A percentile compares a stretch with the other conserved stretches of the same genome.
Evolutionary conservation across 441 rosid species (phyloP).

Genomic region (Pelargonium myrrhifolium): DNA sequence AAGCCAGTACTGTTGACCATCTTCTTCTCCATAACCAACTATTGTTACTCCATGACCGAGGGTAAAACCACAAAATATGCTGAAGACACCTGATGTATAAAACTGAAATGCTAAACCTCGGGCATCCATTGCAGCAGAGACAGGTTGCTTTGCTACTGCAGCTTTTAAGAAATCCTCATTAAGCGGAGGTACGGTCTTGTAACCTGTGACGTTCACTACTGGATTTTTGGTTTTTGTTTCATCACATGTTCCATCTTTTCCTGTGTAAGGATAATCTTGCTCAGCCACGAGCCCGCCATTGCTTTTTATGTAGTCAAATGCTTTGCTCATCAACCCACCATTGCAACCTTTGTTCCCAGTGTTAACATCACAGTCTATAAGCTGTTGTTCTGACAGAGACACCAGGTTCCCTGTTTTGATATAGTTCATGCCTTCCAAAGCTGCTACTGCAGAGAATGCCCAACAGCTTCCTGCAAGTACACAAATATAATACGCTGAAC

Average conservation of each 20-base stretch:
- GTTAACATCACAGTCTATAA: conserved; percentile 56
- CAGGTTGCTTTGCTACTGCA: conserved; percentile 56
- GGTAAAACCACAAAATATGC: conserved; percentile 39
- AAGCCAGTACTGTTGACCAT: conserved; percentile 46
- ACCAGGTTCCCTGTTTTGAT: conserved; percentile 52
- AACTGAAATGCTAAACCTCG: conserved; percentile 48
- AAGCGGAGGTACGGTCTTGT: conserved; percentile 27
- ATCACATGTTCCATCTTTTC: conserved; percentile 36
- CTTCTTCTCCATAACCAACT: conserved; percentile 59
- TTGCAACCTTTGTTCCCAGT: conserved; percentile 44
- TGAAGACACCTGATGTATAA: conserved; percentile 50
- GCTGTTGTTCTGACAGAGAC: conserved; percentile 71
- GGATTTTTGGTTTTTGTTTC: conserved; percentile 23
- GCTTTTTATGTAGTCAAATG: conserved; percentile 38
- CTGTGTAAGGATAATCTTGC: conserved; percentile 49
- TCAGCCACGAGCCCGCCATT: conserved; percentile 52
- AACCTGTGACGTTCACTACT: conserved; percentile 39
- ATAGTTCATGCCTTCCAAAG: conserved; percentile 66
- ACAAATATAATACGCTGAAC: neutral
- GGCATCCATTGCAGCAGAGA: conserved; percentile 72
- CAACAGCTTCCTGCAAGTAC: conserved; percentile 65
- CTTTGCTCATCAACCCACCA: conserved; percentile 66
- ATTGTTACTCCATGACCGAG: conserved; percentile 68
- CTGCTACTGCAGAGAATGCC: conserved; percentile 85
- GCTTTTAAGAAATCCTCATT: conserved; percentile 38